These are phyloP conservation scores for Dioscorea alata DNA, from an alignment of 106 monocot species.

Conservation along the genomic window DNA sequence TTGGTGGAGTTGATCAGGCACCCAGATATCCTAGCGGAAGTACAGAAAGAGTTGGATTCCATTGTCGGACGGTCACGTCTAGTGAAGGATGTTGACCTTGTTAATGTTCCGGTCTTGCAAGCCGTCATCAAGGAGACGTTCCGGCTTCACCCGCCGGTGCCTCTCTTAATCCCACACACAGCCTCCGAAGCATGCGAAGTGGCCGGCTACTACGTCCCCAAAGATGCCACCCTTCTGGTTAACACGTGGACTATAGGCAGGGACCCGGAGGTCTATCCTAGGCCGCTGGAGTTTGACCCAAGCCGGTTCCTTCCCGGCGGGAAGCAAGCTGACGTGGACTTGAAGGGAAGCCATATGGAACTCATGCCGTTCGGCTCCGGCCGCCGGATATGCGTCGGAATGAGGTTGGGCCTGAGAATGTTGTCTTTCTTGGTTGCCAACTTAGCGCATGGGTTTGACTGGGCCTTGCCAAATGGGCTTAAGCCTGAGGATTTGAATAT, in stretches of 20 bases:
- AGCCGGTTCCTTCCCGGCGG: conserved; percentile 2
- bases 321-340: background rate
- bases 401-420: conserved; percentile 8
- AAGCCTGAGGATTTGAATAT: conserved; percentile 22
- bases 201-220: conserved; percentile 2
- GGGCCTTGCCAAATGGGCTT: conserved; percentile 24
- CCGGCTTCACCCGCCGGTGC: too few relatives aligned
- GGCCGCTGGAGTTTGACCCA: background rate
- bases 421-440: conserved; percentile 27
- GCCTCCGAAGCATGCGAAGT: background rate
- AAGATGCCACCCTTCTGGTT: background rate
- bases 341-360: background rate
- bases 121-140: too few relatives aligned
- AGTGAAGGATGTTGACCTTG: conserved; percentile 31
- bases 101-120: background rate
- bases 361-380: conserved; percentile 8
- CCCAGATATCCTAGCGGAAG: conserved; percentile 22
- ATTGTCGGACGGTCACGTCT: conserved; percentile 34
- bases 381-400: conserved; percentile 19
- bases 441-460: conserved; percentile 37
- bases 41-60: conserved; percentile 33
- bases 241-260: background rate
- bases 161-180: conserved; percentile 7
- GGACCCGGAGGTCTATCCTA: background rate
- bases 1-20: conserved; percentile 7